Base-by-base conservation (phyloP, 352 stramenopile species). In the Phytophthora aleatoria region DNA sequence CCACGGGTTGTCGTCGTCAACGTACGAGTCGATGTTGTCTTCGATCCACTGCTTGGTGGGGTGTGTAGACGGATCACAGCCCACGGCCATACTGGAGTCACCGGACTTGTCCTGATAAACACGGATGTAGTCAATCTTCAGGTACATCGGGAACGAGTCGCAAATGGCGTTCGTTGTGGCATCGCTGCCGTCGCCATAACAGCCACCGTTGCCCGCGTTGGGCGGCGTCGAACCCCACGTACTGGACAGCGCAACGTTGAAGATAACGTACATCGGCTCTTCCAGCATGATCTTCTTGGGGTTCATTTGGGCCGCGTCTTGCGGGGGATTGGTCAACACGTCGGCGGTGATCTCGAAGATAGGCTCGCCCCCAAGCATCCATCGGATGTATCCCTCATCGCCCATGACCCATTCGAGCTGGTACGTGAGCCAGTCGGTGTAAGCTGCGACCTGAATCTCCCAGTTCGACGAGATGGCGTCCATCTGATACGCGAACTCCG, bases 401-500 rank as follows among this genome's bases (percentile, higher is more conserved):
- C 81, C 81, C 1, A 59, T 87, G 16, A 92, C 80, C 84, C 84
- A 92, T 50, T 92, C 81, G 26, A 91, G 43, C 41, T 90, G 80
- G 53, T 91, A 92, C 47, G 76, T 67, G n/a, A 89, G 38, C 65
- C 80, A 97, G 51, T 78, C 94, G 58, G 71, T 81, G 81, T 96
- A 97, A 51, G 75, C 96, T 5, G 50, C 74, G 5, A 89, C 51
- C 43, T 87, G 89, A 11, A 99, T 68, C 8, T 86, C 80, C 73
- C 91, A 95, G 67, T 98, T 97, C 27, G 89, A 85, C 15, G 92
- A 97, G 26, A 99, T 91, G 7, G 94, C 95, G 73, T 99, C 96
- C 61, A 97, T 96, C 61, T 98, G 85, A 56, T 92, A 92, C 33
- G 57, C 59, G 44, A 91, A 92, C 38, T 68, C 38, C 2, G 58